A percentile compares a stretch with the other conserved stretches of the same genome.
phyloP scores from a whole-genome alignment of 2,329 filamentous ascomycete genomes.

The Claviceps digitariae region DNA sequence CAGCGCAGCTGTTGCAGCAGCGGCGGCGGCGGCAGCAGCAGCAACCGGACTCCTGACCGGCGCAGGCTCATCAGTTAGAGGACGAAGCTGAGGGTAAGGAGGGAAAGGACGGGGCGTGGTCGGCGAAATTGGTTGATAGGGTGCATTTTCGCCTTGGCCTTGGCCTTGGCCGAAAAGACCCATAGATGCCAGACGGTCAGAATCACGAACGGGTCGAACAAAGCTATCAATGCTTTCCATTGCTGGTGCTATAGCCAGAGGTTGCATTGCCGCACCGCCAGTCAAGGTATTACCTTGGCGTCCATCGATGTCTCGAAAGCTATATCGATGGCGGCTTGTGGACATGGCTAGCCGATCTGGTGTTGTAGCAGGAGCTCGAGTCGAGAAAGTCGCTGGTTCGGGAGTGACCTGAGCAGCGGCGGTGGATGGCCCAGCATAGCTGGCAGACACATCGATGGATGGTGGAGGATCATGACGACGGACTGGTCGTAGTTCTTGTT shows the following conservation, averaged over 20 bases:
- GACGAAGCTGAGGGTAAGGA: conserved; percentile 44
- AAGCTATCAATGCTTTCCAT: conserved; percentile 62
- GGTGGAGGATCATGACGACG: conserved; percentile 74
- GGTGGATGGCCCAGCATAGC: conserved; percentile 25
- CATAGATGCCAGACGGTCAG: conserved; percentile 76
- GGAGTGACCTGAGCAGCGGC: conserved; percentile 12
- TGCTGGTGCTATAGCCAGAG: conserved; percentile 51
- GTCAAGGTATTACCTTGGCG: conserved; percentile 35
- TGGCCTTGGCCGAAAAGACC: conserved; percentile 45
- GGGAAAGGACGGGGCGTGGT: conserved; percentile 75
- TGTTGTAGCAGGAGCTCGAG: conserved; percentile 6
- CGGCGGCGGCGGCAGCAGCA: conserved; percentile 21
- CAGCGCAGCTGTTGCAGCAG: conserved; percentile 30
- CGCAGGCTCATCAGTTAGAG: conserved; percentile 38
- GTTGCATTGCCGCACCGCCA: conserved; percentile 38
- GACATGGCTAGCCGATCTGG: conserved; percentile 10
- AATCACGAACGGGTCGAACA: conserved; percentile 67
- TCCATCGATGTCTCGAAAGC: conserved; percentile 37
- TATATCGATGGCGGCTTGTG: conserved; percentile 33
- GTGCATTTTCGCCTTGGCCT: conserved; percentile 48
- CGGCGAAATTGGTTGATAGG: conserved; percentile 88
- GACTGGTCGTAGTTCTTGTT: conserved; percentile 46
- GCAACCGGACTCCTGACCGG: conserved; percentile 30
- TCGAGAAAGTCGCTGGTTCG: conserved; percentile 12
- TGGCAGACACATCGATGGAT: conserved; percentile 40